phyloP scores from a whole-genome alignment of 2,329 filamentous ascomycete species.

The Colletotrichum agaves region DNA sequence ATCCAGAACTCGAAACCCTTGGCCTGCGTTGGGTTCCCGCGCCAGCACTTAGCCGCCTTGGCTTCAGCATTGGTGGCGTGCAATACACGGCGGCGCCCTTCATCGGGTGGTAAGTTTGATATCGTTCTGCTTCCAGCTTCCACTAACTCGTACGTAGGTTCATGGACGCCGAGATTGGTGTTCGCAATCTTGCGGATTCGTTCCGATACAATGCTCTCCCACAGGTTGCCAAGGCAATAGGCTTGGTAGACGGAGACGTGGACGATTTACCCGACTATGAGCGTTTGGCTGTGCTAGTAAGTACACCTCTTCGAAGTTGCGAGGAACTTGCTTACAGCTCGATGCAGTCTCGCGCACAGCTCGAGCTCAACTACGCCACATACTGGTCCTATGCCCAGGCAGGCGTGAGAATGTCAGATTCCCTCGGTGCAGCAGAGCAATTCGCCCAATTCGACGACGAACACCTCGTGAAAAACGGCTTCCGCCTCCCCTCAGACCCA shows the following conservation, averaged over 20 bases:
- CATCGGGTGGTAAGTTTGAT: constrained; percentile 20
- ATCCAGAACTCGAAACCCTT: constrained; percentile 30
- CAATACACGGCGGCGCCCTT: constrained; percentile 34
- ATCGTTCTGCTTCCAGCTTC: not conserved
- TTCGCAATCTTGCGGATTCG: constrained; percentile 31
- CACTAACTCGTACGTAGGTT: constrained; percentile 19
- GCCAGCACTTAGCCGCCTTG: constrained; percentile 34
- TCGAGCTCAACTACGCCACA: constrained; percentile 36
- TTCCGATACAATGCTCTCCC: constrained; percentile 35
- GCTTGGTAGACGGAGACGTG: constrained; percentile 28
- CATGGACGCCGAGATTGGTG: constrained; percentile 35
- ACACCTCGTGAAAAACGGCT: constrained; percentile 36
- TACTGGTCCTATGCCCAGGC: constrained; percentile 36
- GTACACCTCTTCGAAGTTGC: not conserved
- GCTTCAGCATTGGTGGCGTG: constrained; percentile 35
- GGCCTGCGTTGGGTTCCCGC: constrained; percentile 36
- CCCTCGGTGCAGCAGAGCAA: constrained; percentile 33
- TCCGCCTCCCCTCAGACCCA: constrained; percentile 33
- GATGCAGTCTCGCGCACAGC: constrained; percentile 31
- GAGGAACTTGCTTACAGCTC: not conserved
- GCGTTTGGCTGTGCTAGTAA: constrained; percentile 32
- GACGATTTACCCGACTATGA: constrained; percentile 35
- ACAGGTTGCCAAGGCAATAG: constrained; percentile 29
- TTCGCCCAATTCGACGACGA: constrained; percentile 36
- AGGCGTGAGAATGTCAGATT: constrained; percentile 34